Base-by-base conservation (phyloP, 306 rosid genomes). In the Dryas octopetala region DNA sequence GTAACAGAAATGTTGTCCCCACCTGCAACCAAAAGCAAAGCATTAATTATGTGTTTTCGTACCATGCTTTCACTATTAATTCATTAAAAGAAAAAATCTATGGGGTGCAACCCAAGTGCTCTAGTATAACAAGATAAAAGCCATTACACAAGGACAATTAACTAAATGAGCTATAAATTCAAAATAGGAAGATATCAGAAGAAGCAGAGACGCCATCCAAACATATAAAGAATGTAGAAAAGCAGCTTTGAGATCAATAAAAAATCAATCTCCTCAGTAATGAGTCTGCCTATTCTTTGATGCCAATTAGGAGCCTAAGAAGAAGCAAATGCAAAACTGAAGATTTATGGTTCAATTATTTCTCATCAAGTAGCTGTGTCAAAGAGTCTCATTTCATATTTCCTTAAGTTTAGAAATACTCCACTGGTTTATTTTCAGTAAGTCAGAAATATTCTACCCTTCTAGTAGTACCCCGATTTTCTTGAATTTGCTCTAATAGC, bases 1-100 rank as follows among this genome's bases (percentile, higher is more conserved):
- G 98, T 93, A 41, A 93, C 89, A 13, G 97, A 93, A 86, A 93
- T 93, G 86, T 88, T 93, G 78, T 93, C 98, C 47, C 98, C 98
- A 17, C 97, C 97, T 89, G 83, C 68, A 65, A 76, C 28, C 64
- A 74, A 75, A 60, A 75, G 13, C 65, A 54, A 41, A 54, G 60
- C 71, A 19, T 66, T 66, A 19, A 66, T 66, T 66, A 19, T 19
- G 6, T 46, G 17, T n/a, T 50, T 49, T 4, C 48, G 9, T 57
- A 47, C 44, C 72, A 67, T 46, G 55, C 43, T 46, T 66, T 23
- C 40, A 6, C 53, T 66, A 48, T 67, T 67, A 47, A 67, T 50
- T 50, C 26, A 14, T 4, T 47, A 38, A 48, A 48, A 17, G 54
- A 17, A 63, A 46, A 66, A 45, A 1, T 17, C 5, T 49, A 47